Evolutionary conservation across 2,329 filamentous ascomycete species (phyloP).

Genomic region (Ophiostoma ips): DNA sequence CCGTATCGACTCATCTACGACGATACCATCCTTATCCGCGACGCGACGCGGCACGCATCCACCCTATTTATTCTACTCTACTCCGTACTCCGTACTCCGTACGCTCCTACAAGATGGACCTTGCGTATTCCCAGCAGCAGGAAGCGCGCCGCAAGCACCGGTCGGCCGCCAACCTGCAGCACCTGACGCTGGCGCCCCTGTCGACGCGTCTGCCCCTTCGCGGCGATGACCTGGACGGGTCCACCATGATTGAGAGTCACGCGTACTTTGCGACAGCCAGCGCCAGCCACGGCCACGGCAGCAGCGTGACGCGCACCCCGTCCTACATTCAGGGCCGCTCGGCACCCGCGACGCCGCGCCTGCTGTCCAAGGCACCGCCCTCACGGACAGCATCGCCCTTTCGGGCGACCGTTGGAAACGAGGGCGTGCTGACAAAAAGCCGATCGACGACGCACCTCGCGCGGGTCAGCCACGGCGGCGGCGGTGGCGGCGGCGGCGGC

Average conservation of each 20-base stretch:
- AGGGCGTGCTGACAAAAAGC: conserved; percentile 36
- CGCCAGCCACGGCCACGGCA: conserved; percentile 14
- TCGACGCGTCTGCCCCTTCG: conserved; percentile 46
- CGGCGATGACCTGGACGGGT: conserved; percentile 28
- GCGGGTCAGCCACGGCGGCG: conserved; percentile 14
- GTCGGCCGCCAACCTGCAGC: conserved; percentile 44
- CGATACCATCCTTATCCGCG: no score
- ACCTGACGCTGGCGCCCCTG: conserved; percentile 49
- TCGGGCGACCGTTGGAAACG: conserved; percentile 17
- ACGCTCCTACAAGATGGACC: conserved; percentile 32
- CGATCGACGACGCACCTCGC: conserved; percentile 47
- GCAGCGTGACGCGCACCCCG: conserved; percentile 21
- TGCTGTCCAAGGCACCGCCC: conserved; percentile 44
- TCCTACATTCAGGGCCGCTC: conserved; percentile 51
- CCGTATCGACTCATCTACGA: no score
- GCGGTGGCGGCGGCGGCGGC: no score
- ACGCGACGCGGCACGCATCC: not conserved
- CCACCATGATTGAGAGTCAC: conserved; percentile 4
- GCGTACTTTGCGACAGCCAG: conserved; percentile 19
- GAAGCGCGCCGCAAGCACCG: conserved; percentile 43
- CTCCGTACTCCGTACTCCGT: no score
- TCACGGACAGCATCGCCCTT: conserved; percentile 29
- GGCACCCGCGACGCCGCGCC: conserved; percentile 48
- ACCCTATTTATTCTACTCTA: no score
- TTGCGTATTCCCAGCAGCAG: conserved; percentile 46